Base-by-base conservation (phyloP, 1,284 basidiomycete genomes). In the Gastroboletus turbinatus region DNA sequence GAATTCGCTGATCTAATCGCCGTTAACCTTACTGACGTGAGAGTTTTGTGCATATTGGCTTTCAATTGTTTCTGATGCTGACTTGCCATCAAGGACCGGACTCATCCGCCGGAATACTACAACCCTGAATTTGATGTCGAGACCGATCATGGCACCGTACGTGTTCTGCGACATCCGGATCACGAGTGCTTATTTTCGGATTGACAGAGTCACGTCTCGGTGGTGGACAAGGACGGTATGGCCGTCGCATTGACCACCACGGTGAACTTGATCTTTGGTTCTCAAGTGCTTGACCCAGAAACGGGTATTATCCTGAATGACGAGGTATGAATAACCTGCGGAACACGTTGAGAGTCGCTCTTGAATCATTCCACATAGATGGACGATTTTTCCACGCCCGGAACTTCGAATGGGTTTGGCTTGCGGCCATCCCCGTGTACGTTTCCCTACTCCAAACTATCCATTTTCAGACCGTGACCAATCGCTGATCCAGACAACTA, bases 221-320 rank as follows among this genome's bases (percentile, higher is more conserved):
- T 89, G 13, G 76, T 95, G 2, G 95, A 97, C 73, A 79, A 81
- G 63, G 79, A 88, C 68, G 93, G 92, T 35, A 94, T 94, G 79
- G 92, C 88, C 0, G 91, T 94, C 4, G 74, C 90, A 23, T 70
- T 97, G 27, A 97, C 95, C 1, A 88, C 88, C 1, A 96, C 95
- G 0, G 86, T 98, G 50, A 98, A 98, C 71, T 63, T 87, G 46
- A 68, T 95, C 32, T 97, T 96, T 73, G 94, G 94, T n/a, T 92
- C 89, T 5, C 79, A 79, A 53, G 88, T 96, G 14, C 80, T 96
- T 67, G 93, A 95, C 70, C 82, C 88, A 0, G 80, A 84, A 38
- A 96, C 93, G 0, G 96, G 95, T 0, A 80, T 98, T 29, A 83
- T 98, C 52, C 73, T 98, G 45, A 97, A 98, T 67, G 87, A 98